A percentile compares a stretch with the other conserved stretches of the same genome.
These are phyloP conservation scores for Zangia roseola DNA, from an alignment of 768 basidiomycete genomes.

Conservation along the genomic window DNA sequence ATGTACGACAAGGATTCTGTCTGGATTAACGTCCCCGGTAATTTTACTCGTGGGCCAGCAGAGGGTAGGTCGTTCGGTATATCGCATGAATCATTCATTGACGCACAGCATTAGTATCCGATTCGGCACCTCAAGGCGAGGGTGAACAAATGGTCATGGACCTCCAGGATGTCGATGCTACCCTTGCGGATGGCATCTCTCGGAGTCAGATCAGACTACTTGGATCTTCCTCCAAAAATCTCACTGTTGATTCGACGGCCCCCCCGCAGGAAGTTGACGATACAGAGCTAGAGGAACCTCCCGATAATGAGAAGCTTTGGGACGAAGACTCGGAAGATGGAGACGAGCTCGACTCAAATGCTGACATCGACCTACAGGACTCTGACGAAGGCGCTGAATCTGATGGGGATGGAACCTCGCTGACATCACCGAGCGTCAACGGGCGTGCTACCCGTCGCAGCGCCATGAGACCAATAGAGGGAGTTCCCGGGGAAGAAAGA, in stretches of 20 bases:
- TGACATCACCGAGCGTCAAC: conserved; percentile 28
- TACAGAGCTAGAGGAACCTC: conserved; percentile 30
- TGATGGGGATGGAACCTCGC: conserved; percentile 3
- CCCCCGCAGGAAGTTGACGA: conserved; percentile 35
- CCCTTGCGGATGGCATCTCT: conserved; percentile 81
- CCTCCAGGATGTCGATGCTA: conserved; percentile 80
- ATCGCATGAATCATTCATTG: neutral
- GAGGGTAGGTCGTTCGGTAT: conserved; percentile 46
- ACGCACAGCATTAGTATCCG: conserved; percentile 47
- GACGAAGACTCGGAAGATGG: conserved; percentile 18
- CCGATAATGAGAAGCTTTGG: conserved; percentile 1
- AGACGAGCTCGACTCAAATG: neutral
- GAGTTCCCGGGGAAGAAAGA: conserved; percentile 37
- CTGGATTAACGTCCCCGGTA: conserved; percentile 96
- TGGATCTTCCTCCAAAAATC: conserved; percentile 72
- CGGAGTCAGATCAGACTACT: conserved; percentile 82
- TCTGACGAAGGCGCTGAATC: neutral
- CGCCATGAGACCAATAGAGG: conserved; percentile 33
- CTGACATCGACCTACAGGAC: neutral
- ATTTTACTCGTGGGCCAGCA: conserved; percentile 75
- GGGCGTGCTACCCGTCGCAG: conserved; percentile 54
- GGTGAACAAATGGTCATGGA: conserved; percentile 98
- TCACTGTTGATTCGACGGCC: conserved; percentile 43
- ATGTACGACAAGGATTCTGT: conserved; percentile 98
- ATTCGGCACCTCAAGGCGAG: conserved; percentile 77